phyloP scores from a whole-genome alignment of 345 rosid genomes.

The Orychophragmus violaceus region DNA sequence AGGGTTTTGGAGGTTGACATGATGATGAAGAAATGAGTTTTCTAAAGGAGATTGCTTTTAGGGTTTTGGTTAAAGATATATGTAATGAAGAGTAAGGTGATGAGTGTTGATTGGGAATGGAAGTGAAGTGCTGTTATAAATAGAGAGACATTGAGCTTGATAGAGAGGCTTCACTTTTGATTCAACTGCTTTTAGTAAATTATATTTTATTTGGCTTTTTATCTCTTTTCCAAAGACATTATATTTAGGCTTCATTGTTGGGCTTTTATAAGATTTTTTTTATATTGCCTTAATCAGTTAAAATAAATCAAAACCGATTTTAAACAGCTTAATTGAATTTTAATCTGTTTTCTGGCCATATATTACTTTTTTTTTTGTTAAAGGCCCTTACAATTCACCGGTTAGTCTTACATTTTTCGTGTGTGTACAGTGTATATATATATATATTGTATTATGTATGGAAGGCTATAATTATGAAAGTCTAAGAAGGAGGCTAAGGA shows the following conservation, averaged over 20 bases:
- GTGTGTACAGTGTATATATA: slow-evolving; percentile 2
- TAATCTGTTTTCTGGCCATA: neutral
- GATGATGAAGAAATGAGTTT: slow-evolving; percentile 4
- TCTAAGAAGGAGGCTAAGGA: slow-evolving; percentile 18
- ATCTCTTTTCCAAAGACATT: neutral
- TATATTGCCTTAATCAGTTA: neutral
- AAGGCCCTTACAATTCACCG: neutral
- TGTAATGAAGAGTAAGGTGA: too few relatives aligned
- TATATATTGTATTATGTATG: neutral
- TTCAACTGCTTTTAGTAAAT: slow-evolving; percentile 30
- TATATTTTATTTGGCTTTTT: slow-evolving; percentile 8
- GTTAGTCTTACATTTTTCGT: neutral
- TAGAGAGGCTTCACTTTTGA: slow-evolving; percentile 26
- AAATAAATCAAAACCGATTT: neutral
- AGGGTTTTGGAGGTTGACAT: slow-evolving; percentile 32
- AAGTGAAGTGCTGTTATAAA: slow-evolving; percentile 30
- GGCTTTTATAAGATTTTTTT: neutral
- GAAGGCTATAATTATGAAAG: slow-evolving; percentile 18
- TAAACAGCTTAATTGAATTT: neutral
- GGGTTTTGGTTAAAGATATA: too few relatives aligned
- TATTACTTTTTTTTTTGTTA: neutral
- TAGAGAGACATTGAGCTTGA: slow-evolving; percentile 23
- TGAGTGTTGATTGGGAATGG: slow-evolving; percentile 21
- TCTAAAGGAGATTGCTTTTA: slow-evolving; percentile 6
- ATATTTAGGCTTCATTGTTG: slow-evolving; percentile 1